Conservation (phyloP, 352 stramenopile species). For the Pelagophyceae sp. region DNA sequence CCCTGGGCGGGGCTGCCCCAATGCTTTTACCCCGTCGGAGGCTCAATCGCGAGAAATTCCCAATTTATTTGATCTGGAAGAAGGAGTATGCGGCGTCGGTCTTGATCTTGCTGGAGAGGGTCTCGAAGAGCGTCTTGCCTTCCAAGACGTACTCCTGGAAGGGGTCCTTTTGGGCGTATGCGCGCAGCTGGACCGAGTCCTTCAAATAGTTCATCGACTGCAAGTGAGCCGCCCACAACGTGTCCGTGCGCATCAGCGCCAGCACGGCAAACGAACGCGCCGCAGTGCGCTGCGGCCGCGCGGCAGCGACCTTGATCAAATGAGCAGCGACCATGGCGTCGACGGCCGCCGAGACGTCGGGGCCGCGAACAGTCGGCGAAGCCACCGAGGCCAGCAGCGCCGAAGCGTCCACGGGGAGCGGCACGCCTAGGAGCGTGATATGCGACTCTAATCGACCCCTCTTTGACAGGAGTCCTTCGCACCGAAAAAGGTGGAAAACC, state of each 20-base stretch:
- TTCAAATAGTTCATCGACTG: constrained; percentile 66
- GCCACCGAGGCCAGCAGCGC: constrained; percentile 40
- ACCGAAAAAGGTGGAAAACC: constrained; percentile 57
- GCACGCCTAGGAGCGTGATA: constrained; percentile 12
- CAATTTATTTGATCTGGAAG: constrained; percentile 40
- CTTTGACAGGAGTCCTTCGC: too few species aligned
- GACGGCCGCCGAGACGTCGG: constrained; percentile 28
- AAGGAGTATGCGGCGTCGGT: constrained; percentile 68
- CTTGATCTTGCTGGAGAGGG: constrained; percentile 57
- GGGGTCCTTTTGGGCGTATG: constrained; percentile 55
- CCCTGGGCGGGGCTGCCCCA: too few species aligned
- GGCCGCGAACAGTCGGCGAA: too few species aligned
- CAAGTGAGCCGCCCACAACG: constrained; percentile 66
- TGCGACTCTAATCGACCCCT: too few species aligned
- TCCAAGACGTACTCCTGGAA: constrained; percentile 57
- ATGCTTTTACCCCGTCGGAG: too few species aligned
- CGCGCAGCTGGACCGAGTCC: constrained; percentile 57
- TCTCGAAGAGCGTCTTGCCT: constrained; percentile 52
- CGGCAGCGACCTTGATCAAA: constrained; percentile 29
- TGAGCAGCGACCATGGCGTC: not conserved
- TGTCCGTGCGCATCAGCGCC: constrained; percentile 60
- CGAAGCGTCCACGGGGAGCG: constrained; percentile 33
- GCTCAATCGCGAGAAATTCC: too few species aligned
- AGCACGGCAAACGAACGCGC: constrained; percentile 54
- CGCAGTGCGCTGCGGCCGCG: constrained; percentile 39